Evolutionary conservation across 345 rosid genomes (phyloP).

Genomic region (Toxicodendron radicans): DNA sequence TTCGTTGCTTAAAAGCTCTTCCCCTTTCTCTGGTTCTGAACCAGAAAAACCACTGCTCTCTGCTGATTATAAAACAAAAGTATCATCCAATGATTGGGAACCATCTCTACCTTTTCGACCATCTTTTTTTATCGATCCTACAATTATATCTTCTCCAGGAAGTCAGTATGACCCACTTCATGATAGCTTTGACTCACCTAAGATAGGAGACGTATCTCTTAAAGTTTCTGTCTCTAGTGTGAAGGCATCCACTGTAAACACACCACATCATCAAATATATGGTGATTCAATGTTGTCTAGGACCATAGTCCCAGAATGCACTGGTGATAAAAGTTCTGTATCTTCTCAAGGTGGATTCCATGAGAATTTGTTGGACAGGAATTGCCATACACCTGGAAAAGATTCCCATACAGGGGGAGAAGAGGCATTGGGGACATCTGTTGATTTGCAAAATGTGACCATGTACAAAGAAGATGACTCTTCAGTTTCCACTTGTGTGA

Average conservation of each 20-base stretch:
- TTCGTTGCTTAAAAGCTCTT: conserved; percentile 34
- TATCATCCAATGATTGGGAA: conserved; percentile 75
- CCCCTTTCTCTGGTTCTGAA: conserved; percentile 41
- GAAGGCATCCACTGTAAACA: conserved; percentile 29
- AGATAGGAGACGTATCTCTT: conserved; percentile 34
- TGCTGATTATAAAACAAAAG: conserved; percentile 36
- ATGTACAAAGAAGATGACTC: conserved; percentile 50
- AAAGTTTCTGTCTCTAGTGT: conserved; percentile 38
- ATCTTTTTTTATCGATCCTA: conserved; percentile 53
- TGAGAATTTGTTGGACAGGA: conserved; percentile 39
- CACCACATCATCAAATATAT: conserved; percentile 35
- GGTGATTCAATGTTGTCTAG: conserved; percentile 32
- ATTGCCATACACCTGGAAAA: conserved; percentile 31
- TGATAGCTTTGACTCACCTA: conserved; percentile 51
- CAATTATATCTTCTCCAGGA: conserved; percentile 47
- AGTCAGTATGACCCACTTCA: conserved; percentile 61
- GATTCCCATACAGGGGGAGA: conserved; percentile 33
- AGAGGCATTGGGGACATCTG: conserved; percentile 49
- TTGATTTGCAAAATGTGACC: conserved; percentile 41
- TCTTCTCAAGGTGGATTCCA: conserved; percentile 39
- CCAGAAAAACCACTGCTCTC: conserved; percentile 28
- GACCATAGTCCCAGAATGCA: conserved; percentile 29
- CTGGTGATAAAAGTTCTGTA: conserved; percentile 47
- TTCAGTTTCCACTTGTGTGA: conserved; percentile 35
- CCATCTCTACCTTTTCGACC: conserved; percentile 85